Evolutionary conservation across 2,329 filamentous ascomycete species (phyloP).

Genomic region (Lachnellula cervina): DNA sequence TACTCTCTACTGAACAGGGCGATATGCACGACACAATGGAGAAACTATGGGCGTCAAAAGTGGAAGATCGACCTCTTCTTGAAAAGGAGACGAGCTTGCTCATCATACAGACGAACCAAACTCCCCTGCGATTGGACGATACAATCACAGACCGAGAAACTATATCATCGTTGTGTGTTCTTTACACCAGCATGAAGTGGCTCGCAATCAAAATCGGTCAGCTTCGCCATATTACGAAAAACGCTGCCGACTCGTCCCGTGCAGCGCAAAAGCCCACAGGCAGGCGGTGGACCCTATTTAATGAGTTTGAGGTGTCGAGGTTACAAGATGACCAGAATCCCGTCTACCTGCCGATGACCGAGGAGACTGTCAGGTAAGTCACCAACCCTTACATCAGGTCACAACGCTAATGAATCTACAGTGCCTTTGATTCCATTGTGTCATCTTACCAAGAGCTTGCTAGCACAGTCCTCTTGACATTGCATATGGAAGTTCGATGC

Average conservation of each 20-base stretch:
- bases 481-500: slow-evolving; percentile 85
- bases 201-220: slow-evolving; percentile 76
- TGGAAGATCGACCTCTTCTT: slow-evolving; percentile 50
- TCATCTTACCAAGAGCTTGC: slow-evolving; percentile 78
- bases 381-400: background rate
- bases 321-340: slow-evolving; percentile 56
- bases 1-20: slow-evolving; percentile 63
- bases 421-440: slow-evolving; percentile 82
- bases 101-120: slow-evolving; percentile 53
- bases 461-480: slow-evolving; percentile 70
- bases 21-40: slow-evolving; percentile 69
- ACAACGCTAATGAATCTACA: slow-evolving; percentile 30
- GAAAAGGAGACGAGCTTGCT: slow-evolving; percentile 58
- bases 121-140: slow-evolving; percentile 67
- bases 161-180: slow-evolving; percentile 75
- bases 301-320: slow-evolving; percentile 49
- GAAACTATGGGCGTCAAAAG: slow-evolving; percentile 58
- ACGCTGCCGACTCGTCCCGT: slow-evolving; percentile 61
- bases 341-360: slow-evolving; percentile 82
- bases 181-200: slow-evolving; percentile 99
- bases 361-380: slow-evolving; percentile 73
- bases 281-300: slow-evolving; percentile 79
- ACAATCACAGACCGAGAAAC: slow-evolving; percentile 87
- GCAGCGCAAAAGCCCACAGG: slow-evolving; percentile 35
- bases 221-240: slow-evolving; percentile 74